A percentile compares a stretch with the other conserved stretches of the same genome.
Conservation (phyloP, 495 filamentous ascomycete genomes). For the Aspergillus biplanus region DNA sequence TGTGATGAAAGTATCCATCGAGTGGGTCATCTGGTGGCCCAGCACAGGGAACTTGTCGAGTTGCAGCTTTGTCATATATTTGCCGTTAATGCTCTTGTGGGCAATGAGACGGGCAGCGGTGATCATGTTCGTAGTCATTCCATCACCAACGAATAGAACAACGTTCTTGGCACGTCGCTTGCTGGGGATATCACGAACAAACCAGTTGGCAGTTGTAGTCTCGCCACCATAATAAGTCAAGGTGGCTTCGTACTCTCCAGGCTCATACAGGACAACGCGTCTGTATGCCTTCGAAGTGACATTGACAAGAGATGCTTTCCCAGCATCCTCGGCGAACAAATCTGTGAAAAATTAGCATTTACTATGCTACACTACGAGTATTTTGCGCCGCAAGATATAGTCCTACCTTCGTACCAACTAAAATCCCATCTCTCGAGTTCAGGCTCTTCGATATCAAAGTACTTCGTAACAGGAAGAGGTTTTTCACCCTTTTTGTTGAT, state of each 20-base stretch:
- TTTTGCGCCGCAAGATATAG: background rate
- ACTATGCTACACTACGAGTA: background rate
- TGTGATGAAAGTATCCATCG: constrained; percentile 75
- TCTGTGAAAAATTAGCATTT: constrained; percentile 44
- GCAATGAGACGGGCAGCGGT: constrained; percentile 72
- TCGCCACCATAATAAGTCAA: constrained; percentile 67
- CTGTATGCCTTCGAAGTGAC: constrained; percentile 73
- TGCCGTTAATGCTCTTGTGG: constrained; percentile 75
- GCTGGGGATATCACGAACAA: constrained; percentile 65
- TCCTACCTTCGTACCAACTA: constrained; percentile 65
- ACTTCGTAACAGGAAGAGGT: constrained; percentile 54
- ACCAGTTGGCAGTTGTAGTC: constrained; percentile 68
- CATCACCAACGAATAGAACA: constrained; percentile 76
- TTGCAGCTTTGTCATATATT: constrained; percentile 67
- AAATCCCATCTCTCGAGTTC: constrained; percentile 72
- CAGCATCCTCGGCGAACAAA: constrained; percentile 68
- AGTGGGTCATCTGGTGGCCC: constrained; percentile 73
- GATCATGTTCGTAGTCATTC: constrained; percentile 82
- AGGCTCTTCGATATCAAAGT: constrained; percentile 63
- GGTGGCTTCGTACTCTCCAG: constrained; percentile 71
- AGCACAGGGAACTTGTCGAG: constrained; percentile 75
- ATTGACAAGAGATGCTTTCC: constrained; percentile 66
- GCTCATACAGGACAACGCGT: constrained; percentile 66
- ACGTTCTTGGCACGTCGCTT: constrained; percentile 76
- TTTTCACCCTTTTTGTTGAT: constrained; percentile 60